Percentiles rank a stretch among this genome's conserved stretches.
Evolutionary conservation across 768 basidiomycete species (phyloP).

Genomic region (Lactifluus subvellereus): DNA sequence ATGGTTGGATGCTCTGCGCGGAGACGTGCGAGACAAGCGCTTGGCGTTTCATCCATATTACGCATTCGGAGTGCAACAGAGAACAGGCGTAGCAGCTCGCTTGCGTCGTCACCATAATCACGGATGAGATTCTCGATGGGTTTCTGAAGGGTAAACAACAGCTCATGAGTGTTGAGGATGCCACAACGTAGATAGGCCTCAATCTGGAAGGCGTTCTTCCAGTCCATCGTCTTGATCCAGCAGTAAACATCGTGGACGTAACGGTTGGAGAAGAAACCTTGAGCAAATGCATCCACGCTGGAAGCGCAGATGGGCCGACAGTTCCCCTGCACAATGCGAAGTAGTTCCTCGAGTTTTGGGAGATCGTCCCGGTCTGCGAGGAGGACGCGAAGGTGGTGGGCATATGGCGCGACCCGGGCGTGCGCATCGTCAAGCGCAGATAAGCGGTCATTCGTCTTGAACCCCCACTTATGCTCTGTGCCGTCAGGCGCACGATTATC

Average conservation of each 20-base stretch:
- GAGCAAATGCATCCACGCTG: conserved; percentile 21
- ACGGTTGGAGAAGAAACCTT: conserved; percentile 46
- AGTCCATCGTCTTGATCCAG: conserved; percentile 45
- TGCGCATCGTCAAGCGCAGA: neutral
- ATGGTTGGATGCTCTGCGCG: conserved; percentile 25
- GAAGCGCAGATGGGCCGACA: neutral
- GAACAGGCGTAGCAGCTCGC: conserved; percentile 51
- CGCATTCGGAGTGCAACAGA: conserved; percentile 43
- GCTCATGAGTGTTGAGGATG: conserved; percentile 52
- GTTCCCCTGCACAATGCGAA: neutral
- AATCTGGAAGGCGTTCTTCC: conserved; percentile 71
- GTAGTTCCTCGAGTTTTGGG: neutral
- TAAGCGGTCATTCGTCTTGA: neutral
- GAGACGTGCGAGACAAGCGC: conserved; percentile 43
- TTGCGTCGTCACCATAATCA: conserved; percentile 29
- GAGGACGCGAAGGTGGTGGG: neutral
- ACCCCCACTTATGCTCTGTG: neutral
- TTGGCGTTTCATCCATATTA: conserved; percentile 36
- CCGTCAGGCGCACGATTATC: neutral
- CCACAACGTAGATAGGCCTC: conserved; percentile 63
- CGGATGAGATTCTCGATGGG: neutral
- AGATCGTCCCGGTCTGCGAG: neutral
- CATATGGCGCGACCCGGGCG: neutral
- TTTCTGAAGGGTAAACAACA: conserved; percentile 27
- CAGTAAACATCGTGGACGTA: conserved; percentile 41